Conservation (phyloP, 805 yeast genomes). For the Candida broadrunensis region DNA sequence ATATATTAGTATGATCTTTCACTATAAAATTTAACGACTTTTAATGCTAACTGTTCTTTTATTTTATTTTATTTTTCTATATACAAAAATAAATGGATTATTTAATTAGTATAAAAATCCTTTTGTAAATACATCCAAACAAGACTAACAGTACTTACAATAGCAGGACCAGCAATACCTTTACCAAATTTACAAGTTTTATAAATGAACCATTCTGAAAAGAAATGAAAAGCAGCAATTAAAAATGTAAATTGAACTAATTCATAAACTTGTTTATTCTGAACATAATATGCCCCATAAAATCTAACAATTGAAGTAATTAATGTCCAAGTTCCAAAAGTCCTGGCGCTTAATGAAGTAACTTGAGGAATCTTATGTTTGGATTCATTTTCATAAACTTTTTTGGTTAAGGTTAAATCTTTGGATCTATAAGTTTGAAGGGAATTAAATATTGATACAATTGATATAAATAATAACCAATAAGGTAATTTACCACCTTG, state of each 20-base stretch:
- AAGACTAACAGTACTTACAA: slow-evolving; percentile 67
- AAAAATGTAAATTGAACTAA: slow-evolving; percentile 76
- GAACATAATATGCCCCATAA: slow-evolving; percentile 79
- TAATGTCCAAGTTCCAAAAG: slow-evolving; percentile 98
- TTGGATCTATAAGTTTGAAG: slow-evolving; percentile 73
- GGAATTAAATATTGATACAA: slow-evolving; percentile 90
- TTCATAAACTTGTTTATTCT: slow-evolving; percentile 68
- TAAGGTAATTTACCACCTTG: slow-evolving; percentile 32
- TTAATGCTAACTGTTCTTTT: too few species aligned
- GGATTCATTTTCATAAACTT: slow-evolving; percentile 64
- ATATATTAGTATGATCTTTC: too few species aligned
- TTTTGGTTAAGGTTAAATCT: slow-evolving; percentile 69
- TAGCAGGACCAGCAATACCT: slow-evolving; percentile 85
- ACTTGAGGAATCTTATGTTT: slow-evolving; percentile 23
- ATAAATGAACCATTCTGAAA: slow-evolving; percentile 76
- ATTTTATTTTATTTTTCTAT: too few species aligned
- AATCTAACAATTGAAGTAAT: slow-evolving; percentile 80
- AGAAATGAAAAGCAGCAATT: slow-evolving; percentile 83
- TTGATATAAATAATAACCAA: slow-evolving; percentile 56
- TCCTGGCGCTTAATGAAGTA: slow-evolving; percentile 75
- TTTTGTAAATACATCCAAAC: slow-evolving; percentile 78
- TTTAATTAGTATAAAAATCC: slow-evolving; percentile 46
- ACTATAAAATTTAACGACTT: too few species aligned
- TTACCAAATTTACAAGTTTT: slow-evolving; percentile 80
- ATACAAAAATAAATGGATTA: too few species aligned